Conservation (phyloP, 495 filamentous ascomycete species). For the Penicillium chermesinum region DNA sequence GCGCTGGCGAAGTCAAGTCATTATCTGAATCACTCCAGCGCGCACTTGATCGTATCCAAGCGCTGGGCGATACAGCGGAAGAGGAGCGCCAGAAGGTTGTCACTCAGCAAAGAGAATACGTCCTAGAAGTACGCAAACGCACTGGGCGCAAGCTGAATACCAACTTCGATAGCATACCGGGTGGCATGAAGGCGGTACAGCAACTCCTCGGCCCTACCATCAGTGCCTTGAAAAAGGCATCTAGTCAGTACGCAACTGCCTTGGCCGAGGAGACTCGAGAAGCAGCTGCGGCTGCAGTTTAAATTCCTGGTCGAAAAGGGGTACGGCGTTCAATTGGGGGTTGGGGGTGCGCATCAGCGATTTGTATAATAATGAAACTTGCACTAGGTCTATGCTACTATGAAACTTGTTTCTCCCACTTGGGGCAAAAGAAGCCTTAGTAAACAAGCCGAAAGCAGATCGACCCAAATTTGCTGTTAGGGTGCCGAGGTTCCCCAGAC, state of each 20-base stretch:
- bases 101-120: conserved; percentile 58
- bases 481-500: conserved; percentile 33
- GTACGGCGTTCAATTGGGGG: conserved; percentile 9
- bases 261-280: conserved; percentile 53
- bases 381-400: no score
- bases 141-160: conserved; percentile 66
- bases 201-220: conserved; percentile 68
- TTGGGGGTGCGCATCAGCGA: conserved; percentile 6
- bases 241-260: conserved; percentile 57
- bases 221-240: conserved; percentile 59
- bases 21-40: conserved; percentile 72
- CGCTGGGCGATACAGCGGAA: conserved; percentile 77
- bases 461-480: no score
- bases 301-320: conserved; percentile 2
- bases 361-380: conserved; percentile 18
- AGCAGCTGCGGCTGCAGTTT: conserved; percentile 12
- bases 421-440: no score
- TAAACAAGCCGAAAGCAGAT: no score
- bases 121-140: conserved; percentile 57
- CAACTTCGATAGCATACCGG: conserved; percentile 59
- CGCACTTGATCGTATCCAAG: conserved; percentile 72
- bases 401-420: no score
- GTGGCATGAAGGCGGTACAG: conserved; percentile 70
- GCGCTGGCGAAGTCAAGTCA: conserved; percentile 68
- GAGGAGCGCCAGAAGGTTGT: conserved; percentile 56